These are phyloP conservation scores for Arabidopsis hybrid DNA, from an alignment of 441 rosid species.

Conservation along the genomic window DNA sequence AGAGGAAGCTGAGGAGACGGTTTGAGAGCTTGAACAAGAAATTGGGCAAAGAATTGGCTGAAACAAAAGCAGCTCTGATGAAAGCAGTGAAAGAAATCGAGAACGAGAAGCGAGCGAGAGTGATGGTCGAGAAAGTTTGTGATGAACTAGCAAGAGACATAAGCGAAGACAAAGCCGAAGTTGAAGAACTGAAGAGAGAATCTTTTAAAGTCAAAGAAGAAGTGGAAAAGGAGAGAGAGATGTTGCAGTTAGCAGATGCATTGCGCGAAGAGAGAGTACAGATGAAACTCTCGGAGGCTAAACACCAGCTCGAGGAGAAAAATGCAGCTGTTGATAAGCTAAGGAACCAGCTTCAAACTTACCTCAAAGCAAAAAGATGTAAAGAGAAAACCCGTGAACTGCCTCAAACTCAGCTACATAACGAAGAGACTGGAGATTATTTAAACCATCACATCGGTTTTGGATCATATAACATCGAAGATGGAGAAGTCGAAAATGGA, in stretches of 20 bases:
- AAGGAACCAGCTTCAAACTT: conserved; percentile 83
- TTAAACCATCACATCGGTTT: conserved; percentile 47
- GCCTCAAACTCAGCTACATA: conserved; percentile 46
- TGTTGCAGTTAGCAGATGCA: conserved; percentile 78
- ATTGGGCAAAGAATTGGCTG: conserved; percentile 83
- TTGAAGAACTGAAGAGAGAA: conserved; percentile 72
- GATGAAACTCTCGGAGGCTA: conserved; percentile 82
- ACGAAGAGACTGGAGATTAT: conserved; percentile 63
- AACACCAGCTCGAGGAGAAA: conserved; percentile 81
- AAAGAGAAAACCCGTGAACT: conserved; percentile 65
- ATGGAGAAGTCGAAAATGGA: conserved; percentile 78
- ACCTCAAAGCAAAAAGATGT: conserved; percentile 65
- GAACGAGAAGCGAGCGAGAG: conserved; percentile 84
- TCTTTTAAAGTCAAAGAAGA: conserved; percentile 68
- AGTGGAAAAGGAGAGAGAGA: conserved; percentile 88
- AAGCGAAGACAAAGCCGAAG: conserved; percentile 72
- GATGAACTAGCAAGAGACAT: conserved; percentile 79
- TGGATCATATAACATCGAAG: conserved; percentile 53
- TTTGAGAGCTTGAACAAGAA: conserved; percentile 94
- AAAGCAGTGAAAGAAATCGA: conserved; percentile 81
- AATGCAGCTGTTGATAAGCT: conserved; percentile 79
- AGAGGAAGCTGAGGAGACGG: conserved; percentile 82
- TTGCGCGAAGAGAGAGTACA: conserved; percentile 80
- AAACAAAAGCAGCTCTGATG: conserved; percentile 72
- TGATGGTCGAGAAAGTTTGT: conserved; percentile 81